Evolutionary conservation across 2,329 filamentous ascomycete genomes (phyloP), one percentile per base, ranked within the genome.

Genomic region (Amesomyces nigricolor): DNA sequence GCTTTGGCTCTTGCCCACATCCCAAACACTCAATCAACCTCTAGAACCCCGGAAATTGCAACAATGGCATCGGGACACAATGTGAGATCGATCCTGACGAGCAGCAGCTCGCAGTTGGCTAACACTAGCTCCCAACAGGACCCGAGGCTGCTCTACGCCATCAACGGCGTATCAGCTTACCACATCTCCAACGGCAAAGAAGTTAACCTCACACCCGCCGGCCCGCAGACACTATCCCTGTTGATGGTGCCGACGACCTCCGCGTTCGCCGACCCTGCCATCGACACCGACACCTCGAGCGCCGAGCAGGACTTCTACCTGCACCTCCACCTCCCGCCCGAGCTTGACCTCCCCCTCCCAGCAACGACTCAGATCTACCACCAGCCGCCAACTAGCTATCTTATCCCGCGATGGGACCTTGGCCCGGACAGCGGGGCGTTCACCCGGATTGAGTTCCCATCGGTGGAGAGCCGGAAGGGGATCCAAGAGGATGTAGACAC

Each of bases 361-460:
- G 92, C 92, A 16, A 97, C 91, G 0, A 97, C 94, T 0, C 92
- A 97, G 70, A 94, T 99, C 69, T 97, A 96, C 73, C 91, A 96
- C 71, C 90, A 97, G 73, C 91, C 91, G 6, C 92, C 92, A 0
- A 84, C 80, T 61, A 95, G 89, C 75, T 97, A 97, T 68, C 78
- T 97, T 46, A 96, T 99, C 59, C 94, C 94, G 14, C 85, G 92
- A 62, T 96, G 92, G 91, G 92, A 97, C 66, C 75, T 96, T 14
- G 91, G 90, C 4, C 89, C 88, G 1, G 88, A 94, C 54, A 87
- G 86, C 61, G 91, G 91, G 57, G 89, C 91, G 16, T 97, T 97
- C 68, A 96, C 92, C 17, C 82, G 91, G 54, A 90, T 99, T 67
- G 88, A 96, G 68, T 97, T 99, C 63, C 91, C 91, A 0, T 70